phyloP scores from a whole-genome alignment of 768 basidiomycete species.

The Zangia roseola region DNA sequence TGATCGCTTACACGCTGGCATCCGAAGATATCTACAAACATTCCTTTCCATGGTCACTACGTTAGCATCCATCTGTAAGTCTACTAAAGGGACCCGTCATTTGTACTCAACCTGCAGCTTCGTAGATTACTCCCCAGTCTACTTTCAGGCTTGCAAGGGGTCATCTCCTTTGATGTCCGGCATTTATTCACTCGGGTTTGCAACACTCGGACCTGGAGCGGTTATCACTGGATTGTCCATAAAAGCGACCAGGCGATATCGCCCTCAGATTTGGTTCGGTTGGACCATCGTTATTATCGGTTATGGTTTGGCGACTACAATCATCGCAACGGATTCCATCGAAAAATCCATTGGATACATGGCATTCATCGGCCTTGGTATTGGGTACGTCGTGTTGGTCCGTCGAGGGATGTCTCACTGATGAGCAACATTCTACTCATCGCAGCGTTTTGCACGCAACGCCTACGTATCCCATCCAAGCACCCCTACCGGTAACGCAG shows the following conservation, averaged over 20 bases:
- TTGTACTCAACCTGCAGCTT: background rate
- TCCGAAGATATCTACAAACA: conserved; percentile 28
- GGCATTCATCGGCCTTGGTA: background rate
- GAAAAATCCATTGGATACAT: conserved; percentile 18
- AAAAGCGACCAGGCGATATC: conserved; percentile 30
- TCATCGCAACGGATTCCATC: conserved; percentile 26
- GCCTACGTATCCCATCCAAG: conserved; percentile 45
- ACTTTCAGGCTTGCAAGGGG: conserved; percentile 43
- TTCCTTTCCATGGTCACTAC: conserved; percentile 19
- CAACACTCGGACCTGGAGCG: conserved; percentile 28
- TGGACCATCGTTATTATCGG: conserved; percentile 35
- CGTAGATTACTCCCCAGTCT: conserved; percentile 42
- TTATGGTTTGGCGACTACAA: conserved; percentile 34
- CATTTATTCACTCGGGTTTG: conserved; percentile 16
- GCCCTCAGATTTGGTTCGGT: conserved; percentile 31
- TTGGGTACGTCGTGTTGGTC: background rate
- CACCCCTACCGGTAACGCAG: conserved; percentile 39
- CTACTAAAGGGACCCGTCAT: background rate
- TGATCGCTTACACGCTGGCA: background rate
- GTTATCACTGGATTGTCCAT: conserved; percentile 34
- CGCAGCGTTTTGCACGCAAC: conserved; percentile 10
- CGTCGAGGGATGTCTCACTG: no score
- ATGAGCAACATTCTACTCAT: background rate
- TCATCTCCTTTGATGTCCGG: conserved; percentile 35
- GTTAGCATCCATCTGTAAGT: conserved; percentile 23